Evolutionary conservation across 2,329 filamentous ascomycete species (phyloP).

Genomic region (Hypoxylon sp.): DNA sequence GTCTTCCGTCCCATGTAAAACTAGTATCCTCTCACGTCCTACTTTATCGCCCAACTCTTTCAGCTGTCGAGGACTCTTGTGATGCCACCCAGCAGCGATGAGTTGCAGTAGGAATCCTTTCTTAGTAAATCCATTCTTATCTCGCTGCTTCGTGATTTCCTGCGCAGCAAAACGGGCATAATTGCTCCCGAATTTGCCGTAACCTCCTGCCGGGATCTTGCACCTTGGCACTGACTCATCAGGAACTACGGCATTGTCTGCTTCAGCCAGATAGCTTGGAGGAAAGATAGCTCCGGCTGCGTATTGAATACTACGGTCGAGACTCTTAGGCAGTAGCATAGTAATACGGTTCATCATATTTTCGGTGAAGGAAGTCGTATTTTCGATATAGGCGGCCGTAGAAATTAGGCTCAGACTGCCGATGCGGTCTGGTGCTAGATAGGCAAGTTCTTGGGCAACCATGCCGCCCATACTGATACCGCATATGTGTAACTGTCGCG

Average conservation of each 20-base stretch:
- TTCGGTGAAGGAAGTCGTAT: slow-evolving; percentile 73
- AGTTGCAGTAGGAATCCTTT: slow-evolving; percentile 83
- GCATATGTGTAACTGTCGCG: slow-evolving; percentile 73
- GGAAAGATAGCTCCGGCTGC: slow-evolving; percentile 78
- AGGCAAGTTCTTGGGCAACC: slow-evolving; percentile 87
- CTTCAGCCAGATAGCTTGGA: slow-evolving; percentile 71
- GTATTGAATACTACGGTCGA: slow-evolving; percentile 76
- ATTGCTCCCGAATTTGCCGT: slow-evolving; percentile 77
- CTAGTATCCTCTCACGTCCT: slow-evolving; percentile 80
- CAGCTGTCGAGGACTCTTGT: slow-evolving; percentile 79
- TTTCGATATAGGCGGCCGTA: slow-evolving; percentile 73
- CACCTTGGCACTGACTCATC: slow-evolving; percentile 58
- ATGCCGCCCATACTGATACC: slow-evolving; percentile 92
- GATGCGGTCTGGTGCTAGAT: slow-evolving; percentile 67
- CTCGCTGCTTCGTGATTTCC: slow-evolving; percentile 79
- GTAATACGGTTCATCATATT: slow-evolving; percentile 72
- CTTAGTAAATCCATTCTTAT: slow-evolving; percentile 71
- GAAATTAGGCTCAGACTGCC: slow-evolving; percentile 72
- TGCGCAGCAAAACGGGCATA: slow-evolving; percentile 86
- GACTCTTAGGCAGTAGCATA: slow-evolving; percentile 77
- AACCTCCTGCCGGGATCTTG: slow-evolving; percentile 56
- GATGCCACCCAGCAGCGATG: slow-evolving; percentile 83
- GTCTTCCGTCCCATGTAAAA: slow-evolving; percentile 83
- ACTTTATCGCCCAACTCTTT: slow-evolving; percentile 75
- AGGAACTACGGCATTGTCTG: slow-evolving; percentile 72